A percentile compares a stretch with the other conserved stretches of the same genome.
Evolutionary conservation across 139 green algal species (phyloP).

Genomic region (Tetradesmus obliquus): DNA sequence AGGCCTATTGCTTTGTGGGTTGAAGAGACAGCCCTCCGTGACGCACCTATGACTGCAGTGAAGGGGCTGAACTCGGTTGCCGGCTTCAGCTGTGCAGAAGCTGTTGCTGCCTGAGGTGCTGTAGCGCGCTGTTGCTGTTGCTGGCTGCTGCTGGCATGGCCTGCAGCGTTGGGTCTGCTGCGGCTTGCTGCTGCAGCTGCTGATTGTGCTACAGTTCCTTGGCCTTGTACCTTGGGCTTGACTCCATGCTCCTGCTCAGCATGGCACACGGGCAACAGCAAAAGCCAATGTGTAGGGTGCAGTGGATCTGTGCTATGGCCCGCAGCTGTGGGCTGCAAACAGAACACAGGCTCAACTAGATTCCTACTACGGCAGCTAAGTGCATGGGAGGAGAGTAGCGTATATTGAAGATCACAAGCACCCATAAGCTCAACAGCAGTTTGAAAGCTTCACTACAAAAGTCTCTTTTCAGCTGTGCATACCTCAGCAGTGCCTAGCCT

Average conservation of each 20-base stretch:
- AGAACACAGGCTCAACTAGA: too few species aligned
- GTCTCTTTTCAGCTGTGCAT: background rate
- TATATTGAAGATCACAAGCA: background rate
- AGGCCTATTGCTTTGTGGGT: background rate
- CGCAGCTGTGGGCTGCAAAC: too few species aligned
- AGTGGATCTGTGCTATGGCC: too few species aligned
- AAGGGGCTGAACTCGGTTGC: constrained; percentile 35
- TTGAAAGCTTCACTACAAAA: background rate
- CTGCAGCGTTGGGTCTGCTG: background rate
- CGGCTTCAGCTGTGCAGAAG: constrained; percentile 5
- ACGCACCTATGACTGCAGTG: constrained; percentile 38
- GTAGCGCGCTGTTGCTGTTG: background rate
- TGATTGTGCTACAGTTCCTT: background rate
- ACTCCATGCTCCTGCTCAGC: background rate
- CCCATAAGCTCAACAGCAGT: background rate
- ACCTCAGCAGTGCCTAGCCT: constrained; percentile 41
- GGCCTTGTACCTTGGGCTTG: background rate
- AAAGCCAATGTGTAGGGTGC: too few species aligned
- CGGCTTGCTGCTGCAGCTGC: background rate
- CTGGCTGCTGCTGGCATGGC: background rate
- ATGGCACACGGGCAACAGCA: background rate
- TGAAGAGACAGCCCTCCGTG: background rate
- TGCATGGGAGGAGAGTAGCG: background rate
- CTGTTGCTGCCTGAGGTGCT: background rate
- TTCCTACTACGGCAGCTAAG: background rate